These are phyloP conservation scores for Orbilia javanica DNA, from an alignment of 2,329 filamentous ascomycete genomes.

Conservation along the genomic window DNA sequence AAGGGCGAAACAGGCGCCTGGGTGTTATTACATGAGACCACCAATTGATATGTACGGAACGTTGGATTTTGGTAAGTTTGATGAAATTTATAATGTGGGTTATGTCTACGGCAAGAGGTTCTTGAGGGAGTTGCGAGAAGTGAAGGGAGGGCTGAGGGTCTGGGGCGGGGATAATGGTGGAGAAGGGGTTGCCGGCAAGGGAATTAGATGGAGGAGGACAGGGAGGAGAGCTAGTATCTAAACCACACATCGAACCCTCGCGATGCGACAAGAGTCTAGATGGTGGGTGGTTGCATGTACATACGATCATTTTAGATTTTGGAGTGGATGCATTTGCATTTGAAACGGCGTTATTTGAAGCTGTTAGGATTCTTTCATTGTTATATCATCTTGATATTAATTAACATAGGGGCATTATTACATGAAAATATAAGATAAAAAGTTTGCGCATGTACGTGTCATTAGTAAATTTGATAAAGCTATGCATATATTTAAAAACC, in stretches of 20 bases:
- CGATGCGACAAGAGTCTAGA: not conserved
- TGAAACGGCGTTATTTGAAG: constrained; percentile 23
- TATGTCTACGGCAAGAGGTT: constrained; percentile 88
- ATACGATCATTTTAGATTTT: constrained; percentile 7
- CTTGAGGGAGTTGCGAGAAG: constrained; percentile 78
- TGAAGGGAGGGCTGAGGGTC: constrained; percentile 77
- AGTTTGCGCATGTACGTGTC: not conserved
- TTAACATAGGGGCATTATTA: constrained; percentile 6
- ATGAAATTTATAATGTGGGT: constrained; percentile 92
- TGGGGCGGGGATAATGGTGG: constrained; percentile 66
- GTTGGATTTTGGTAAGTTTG: constrained; percentile 95
- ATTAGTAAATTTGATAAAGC: not conserved
- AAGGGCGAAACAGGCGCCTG: constrained; percentile 87
- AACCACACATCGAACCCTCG: too few relatives aligned
- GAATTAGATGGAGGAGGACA: constrained; percentile 66
- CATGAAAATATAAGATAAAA: not conserved
- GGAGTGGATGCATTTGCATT: constrained; percentile 5
- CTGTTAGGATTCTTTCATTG: not conserved
- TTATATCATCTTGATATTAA: constrained; percentile 5
- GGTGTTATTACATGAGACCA: constrained; percentile 95
- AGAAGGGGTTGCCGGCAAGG: constrained; percentile 59
- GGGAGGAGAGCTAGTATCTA: constrained; percentile 62
- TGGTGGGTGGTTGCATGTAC: not conserved
- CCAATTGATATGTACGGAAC: constrained; percentile 94
- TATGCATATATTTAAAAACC: not conserved